Base-by-base conservation (phyloP, 805 yeast genomes). In the Debaryomyces castellii region DNA sequence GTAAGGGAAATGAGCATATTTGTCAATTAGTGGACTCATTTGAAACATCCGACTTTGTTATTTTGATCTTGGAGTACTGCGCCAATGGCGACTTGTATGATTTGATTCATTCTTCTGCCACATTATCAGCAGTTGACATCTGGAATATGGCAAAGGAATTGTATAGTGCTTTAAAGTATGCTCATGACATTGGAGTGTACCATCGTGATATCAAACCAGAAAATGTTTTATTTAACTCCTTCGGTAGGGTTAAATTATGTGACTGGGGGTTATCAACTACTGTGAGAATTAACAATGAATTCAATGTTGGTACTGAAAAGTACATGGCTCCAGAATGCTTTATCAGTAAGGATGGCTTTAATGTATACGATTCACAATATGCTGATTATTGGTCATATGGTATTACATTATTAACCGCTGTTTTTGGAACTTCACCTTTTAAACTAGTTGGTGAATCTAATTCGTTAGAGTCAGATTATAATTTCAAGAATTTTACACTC, bases 171-270 rank as follows among this genome's bases (percentile, higher is more conserved):
- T 63, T 86, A 22, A 53, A 63, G 11, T 80, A 67, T 53, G 71
- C 85, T 4, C 92, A 86, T 57, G 62, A 76, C 3, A 63, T 67
- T 35, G 84, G 85, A 0, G 72, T 85, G 11, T 83, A 78, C 51
- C 91, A 85, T 60, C 69, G 91, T 40, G 91, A 85, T 58, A 75
- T 85, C 46, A 85, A 85, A 61, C 91, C 91, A 1, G 91, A 85
- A 63, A 85, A 85, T 55, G 74, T 85, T 23, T 64, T 85, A 25
- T 64, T 85, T 42, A 76, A 76, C 51, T 61, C 62, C 3, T 63
- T 71, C 42, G 82, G 83, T 39, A 60, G 75, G 23, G 70, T 83
- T 41, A 85, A 85, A 60, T 64, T 85, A 40, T 83, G 88, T 45
- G 90, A 85, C 60, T 85, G 89, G 88, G 91, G 91, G 0, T 74